Percentiles rank a stretch among this genome's conserved stretches.
These are phyloP conservation scores for Penicillium sp. DNA, from an alignment of 2,329 filamentous ascomycete genomes.

Conservation along the genomic window DNA sequence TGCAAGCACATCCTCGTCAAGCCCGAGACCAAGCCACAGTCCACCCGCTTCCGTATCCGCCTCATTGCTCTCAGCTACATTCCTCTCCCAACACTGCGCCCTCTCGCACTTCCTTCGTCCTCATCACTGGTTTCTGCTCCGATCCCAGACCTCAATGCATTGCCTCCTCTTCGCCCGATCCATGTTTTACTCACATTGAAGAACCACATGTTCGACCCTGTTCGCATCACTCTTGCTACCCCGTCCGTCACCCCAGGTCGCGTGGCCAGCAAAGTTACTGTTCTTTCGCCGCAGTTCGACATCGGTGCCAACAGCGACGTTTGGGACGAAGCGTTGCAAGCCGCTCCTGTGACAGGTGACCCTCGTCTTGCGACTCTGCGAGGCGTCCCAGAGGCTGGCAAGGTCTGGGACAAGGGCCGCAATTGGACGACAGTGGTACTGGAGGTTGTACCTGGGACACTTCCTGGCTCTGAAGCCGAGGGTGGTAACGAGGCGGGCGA, in stretches of 20 bases:
- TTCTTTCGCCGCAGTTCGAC: constrained; percentile 90
- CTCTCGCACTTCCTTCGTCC: constrained; percentile 46
- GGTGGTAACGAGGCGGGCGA: constrained; percentile 27
- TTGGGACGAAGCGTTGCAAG: constrained; percentile 81
- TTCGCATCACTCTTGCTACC: constrained; percentile 82
- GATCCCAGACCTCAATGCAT: constrained; percentile 42
- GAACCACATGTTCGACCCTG: constrained; percentile 88
- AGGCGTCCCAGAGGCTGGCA: constrained; percentile 69
- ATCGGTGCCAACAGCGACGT: constrained; percentile 91
- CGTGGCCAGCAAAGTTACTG: constrained; percentile 74
- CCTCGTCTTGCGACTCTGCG: constrained; percentile 39
- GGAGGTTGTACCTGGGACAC: constrained; percentile 67
- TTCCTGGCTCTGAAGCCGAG: constrained; percentile 29
- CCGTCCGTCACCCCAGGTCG: constrained; percentile 72
- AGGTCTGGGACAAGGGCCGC: constrained; percentile 89
- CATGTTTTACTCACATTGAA: constrained; percentile 87
- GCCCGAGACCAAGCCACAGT: constrained; percentile 83
- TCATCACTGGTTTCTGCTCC: constrained; percentile 24
- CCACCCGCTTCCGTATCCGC: constrained; percentile 86
- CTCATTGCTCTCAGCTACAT: constrained; percentile 85
- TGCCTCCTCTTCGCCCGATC: constrained; percentile 49
- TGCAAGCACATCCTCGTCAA: constrained; percentile 95
- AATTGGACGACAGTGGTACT: constrained; percentile 95
- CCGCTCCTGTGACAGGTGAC: constrained; percentile 35
- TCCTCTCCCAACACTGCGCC: constrained; percentile 65